Evolutionary conservation across 1,139 yeast species (phyloP).

Genomic region (Suhomyces maxii): DNA sequence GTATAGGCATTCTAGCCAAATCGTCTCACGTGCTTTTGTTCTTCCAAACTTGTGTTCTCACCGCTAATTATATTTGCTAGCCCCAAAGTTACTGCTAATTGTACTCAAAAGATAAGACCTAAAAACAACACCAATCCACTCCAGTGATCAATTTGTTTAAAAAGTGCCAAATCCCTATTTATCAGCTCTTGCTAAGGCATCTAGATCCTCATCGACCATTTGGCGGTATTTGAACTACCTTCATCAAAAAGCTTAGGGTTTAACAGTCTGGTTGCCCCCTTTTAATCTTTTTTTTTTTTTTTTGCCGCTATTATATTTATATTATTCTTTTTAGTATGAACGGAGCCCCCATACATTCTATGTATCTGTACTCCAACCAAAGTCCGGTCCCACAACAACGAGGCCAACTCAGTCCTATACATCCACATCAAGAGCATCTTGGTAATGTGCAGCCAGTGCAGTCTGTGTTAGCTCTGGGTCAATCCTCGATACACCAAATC

Average conservation of each 20-base stretch:
- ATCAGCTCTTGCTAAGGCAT: too few species aligned
- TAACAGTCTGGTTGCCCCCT: neutral
- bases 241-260: neutral
- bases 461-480: conserved; percentile 4
- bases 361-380: conserved; percentile 13
- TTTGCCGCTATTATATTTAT: conserved; percentile 10
- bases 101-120: too few species aligned
- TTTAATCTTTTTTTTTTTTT: conserved; percentile 1
- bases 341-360: conserved; percentile 16
- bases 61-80: too few species aligned
- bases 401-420: conserved; percentile 1
- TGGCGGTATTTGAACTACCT: too few species aligned
- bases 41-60: neutral
- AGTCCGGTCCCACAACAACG: conserved; percentile 9
- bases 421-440: conserved; percentile 4
- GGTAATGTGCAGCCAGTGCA: conserved; percentile 6
- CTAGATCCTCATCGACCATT: too few species aligned
- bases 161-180: too few species aligned
- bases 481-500: conserved; percentile 3
- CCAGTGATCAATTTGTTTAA: too few species aligned
- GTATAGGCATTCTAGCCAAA: neutral
- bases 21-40: too few species aligned
- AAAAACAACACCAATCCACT: too few species aligned
- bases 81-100: too few species aligned
- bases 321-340: conserved; percentile 13